Base-by-base conservation (phyloP, 306 rosid genomes). In the Begonia fuchsioides region DNA sequence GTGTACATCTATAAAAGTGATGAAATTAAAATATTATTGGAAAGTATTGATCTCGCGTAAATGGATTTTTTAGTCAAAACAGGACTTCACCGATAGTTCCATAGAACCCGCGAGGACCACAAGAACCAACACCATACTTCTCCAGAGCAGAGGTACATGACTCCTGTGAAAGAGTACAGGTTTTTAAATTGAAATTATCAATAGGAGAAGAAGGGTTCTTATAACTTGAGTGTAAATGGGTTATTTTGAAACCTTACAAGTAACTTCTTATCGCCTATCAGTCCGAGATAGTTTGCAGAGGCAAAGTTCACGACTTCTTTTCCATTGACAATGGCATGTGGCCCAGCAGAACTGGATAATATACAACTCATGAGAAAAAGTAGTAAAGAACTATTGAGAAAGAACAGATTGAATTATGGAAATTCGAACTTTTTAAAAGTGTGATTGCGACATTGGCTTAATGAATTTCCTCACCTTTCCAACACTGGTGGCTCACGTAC, bases 81-180 rank as follows among this genome's bases (percentile, higher is more conserved):
- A 26, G 35, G 8, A 40, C 16, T 41, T 63, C 75, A 85, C 98
- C 96, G 41, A 92, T 82, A 52, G 93, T 85, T 63, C 96, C 98
- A 69, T 92, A 92, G 72, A 92, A 92, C 54, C 93, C 94, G 57
- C 98, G 98, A 58, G 98, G 98, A 68, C 98, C 98, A 57, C 98
- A 92, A 38, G 98, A 92, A 51, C 98, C 98, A 68, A 92, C 98
- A 41, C 98, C 98, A 41, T 92, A 92, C 78, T 92, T 92, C 72
- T 78, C 93, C 72, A 92, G 67, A n/a, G 98, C 74, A 68, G 84
- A 68, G 48, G 87, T 68, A 62, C 96, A 85, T 17, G 98, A 85
- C 49, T 79, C 93, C 98, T 92, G 72, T 69, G 61, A 58, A 5
- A 41, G 38, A 40, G 15, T 50, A 39, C 50, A 38, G 38, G 11